phyloP scores from a whole-genome alignment of 192 early-diverging fungal genomes.

The Rhizoclosmatium sp. region DNA sequence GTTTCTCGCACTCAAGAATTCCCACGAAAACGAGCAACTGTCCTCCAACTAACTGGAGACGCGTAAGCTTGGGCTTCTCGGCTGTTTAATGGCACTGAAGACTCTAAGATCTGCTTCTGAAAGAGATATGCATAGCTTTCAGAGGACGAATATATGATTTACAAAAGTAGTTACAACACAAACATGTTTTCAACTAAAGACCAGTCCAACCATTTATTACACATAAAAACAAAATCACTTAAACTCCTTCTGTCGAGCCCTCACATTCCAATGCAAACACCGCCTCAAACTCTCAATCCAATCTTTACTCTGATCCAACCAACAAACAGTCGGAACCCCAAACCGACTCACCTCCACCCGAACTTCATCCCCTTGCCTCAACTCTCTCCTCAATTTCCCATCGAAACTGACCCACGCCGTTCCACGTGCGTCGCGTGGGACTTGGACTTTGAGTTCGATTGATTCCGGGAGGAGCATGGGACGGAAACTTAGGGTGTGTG shows the following conservation, averaged over 20 bases:
- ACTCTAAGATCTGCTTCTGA: too few relatives aligned
- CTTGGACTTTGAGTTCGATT: constrained; percentile 91
- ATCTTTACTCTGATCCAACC: constrained; percentile 72
- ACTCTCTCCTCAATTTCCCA: constrained; percentile 87
- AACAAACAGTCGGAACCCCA: constrained; percentile 91
- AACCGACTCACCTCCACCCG: constrained; percentile 86
- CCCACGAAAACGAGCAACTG: too few relatives aligned
- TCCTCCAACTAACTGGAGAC: too few relatives aligned
- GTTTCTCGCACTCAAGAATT: too few relatives aligned
- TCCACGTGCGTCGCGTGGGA: constrained; percentile 80
- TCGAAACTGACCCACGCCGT: constrained; percentile 93
- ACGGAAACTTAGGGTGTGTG: constrained; percentile 76
- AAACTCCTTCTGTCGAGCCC: constrained; percentile 86
- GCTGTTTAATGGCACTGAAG: too few relatives aligned
- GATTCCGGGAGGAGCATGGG: constrained; percentile 95
- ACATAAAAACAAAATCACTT: too few relatives aligned
- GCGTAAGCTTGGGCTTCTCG: too few relatives aligned
- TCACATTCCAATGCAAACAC: constrained; percentile 95
- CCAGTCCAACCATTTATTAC: too few relatives aligned
- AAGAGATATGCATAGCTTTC: too few relatives aligned
- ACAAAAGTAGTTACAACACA: too few relatives aligned
- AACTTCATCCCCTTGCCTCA: constrained; percentile 90
- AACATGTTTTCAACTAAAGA: too few relatives aligned
- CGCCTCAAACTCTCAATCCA: constrained; percentile 91
- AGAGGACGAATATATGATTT: too few relatives aligned